A percentile compares a stretch with the other conserved stretches of the same genome.
Conservation (phyloP, 2,329 filamentous ascomycete species). For the Botrytis porri region DNA sequence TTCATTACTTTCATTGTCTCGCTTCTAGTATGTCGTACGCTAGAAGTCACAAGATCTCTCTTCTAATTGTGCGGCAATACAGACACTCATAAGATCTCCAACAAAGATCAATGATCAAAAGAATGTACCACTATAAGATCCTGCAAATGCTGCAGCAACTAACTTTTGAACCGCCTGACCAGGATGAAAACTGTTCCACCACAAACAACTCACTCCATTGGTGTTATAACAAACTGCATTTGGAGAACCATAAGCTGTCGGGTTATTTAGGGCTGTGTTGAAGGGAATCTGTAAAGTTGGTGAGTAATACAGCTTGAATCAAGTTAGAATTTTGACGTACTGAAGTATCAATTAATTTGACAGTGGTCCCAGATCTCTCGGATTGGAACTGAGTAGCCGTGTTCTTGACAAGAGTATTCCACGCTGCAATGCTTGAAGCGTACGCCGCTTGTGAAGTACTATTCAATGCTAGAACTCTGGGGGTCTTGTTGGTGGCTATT, state of each 20-base stretch:
- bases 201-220: slow-evolving; percentile 23
- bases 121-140: background rate
- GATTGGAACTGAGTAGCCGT: slow-evolving; percentile 8
- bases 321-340: background rate
- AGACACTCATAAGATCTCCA: background rate
- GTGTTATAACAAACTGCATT: slow-evolving; percentile 19
- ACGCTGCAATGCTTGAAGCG: slow-evolving; percentile 6
- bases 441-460: background rate
- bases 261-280: slow-evolving; percentile 17
- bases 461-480: background rate
- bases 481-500: background rate
- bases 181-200: slow-evolving; percentile 24
- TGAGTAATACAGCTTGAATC: background rate
- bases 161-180: slow-evolving; percentile 22
- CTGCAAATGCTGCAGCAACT: slow-evolving; percentile 16
- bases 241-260: slow-evolving; percentile 18
- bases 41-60: background rate
- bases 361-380: slow-evolving; percentile 5
- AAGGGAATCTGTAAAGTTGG: background rate
- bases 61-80: background rate
- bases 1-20: background rate
- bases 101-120: background rate
- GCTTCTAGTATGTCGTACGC: background rate
- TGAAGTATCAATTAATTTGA: slow-evolving; percentile 16
- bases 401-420: background rate